Percentiles rank a stretch among this genome's conserved stretches.
Conservation (phyloP, 208 protist species). For the Crithidia bombi region DNA sequence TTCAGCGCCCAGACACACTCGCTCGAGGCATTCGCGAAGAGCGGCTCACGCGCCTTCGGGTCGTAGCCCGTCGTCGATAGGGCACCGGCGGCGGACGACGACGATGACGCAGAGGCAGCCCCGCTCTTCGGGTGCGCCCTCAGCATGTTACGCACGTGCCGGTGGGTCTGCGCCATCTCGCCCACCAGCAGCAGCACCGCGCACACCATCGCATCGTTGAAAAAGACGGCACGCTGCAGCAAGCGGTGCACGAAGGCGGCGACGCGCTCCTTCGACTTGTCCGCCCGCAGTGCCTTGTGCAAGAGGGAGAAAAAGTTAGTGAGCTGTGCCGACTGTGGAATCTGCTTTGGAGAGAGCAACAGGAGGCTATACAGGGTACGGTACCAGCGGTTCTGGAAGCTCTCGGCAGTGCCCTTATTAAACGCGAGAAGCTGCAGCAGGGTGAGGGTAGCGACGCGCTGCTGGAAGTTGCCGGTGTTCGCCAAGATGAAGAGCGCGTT, state of each 20-base stretch:
- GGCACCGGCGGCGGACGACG: not conserved
- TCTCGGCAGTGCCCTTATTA: slow-evolving; percentile 62
- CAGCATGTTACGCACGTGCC: slow-evolving; percentile 48
- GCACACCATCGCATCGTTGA: slow-evolving; percentile 87
- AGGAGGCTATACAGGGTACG: slow-evolving; percentile 89
- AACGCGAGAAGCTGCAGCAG: slow-evolving; percentile 88
- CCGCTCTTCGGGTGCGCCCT: slow-evolving; percentile 17
- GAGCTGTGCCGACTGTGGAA: slow-evolving; percentile 89
- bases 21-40: slow-evolving; percentile 69
- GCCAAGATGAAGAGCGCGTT: slow-evolving; percentile 91
- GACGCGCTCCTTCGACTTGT: slow-evolving; percentile 83
- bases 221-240: slow-evolving; percentile 86
- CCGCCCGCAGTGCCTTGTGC: slow-evolving; percentile 87
- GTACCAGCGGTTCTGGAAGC: slow-evolving; percentile 89
- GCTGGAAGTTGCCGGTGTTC: slow-evolving; percentile 87
- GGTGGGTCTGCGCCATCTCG: slow-evolving; percentile 75
- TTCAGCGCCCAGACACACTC: slow-evolving; percentile 87
- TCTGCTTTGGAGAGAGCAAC: slow-evolving; percentile 87
- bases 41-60: slow-evolving; percentile 84
- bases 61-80: slow-evolving; percentile 59
- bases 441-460: slow-evolving; percentile 87
- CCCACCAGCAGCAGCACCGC: slow-evolving; percentile 89
- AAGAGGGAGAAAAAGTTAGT: slow-evolving; percentile 90
- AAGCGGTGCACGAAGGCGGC: slow-evolving; percentile 91
- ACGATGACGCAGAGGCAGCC: not conserved